Evolutionary conservation across 1,284 basidiomycete genomes (phyloP).

Genomic region (Trametes versicolor): DNA sequence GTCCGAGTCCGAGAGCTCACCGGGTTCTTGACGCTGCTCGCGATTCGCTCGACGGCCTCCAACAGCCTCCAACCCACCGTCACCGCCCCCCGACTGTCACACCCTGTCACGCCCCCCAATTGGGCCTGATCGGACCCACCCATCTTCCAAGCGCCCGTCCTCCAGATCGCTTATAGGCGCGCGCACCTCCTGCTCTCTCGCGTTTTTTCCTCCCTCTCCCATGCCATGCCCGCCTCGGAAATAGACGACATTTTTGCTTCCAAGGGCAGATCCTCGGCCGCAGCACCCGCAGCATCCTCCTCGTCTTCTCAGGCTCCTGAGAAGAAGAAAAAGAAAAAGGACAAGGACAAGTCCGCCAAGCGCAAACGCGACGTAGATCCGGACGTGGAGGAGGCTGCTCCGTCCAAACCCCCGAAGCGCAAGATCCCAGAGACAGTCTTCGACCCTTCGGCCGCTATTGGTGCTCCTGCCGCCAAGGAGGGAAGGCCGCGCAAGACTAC

Average conservation of each 20-base stretch:
- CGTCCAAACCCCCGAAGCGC: conserved; percentile 48
- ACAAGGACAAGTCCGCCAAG: conserved; percentile 33
- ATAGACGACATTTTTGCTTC: conserved; percentile 83
- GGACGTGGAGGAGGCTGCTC: conserved; percentile 28
- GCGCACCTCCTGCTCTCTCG: conserved; percentile 13
- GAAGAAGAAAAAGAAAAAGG: conserved; percentile 54
- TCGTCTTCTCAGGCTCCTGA: conserved; percentile 39
- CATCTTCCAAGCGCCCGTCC: conserved; percentile 11
- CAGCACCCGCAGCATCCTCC: conserved; percentile 35
- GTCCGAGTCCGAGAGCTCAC: conserved; percentile 2
- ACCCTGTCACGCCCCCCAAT: conserved; percentile 7
- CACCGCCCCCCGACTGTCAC: conserved; percentile 4
- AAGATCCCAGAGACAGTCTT: conserved; percentile 66
- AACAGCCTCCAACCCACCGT: neutral
- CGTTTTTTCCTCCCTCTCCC: conserved; percentile 33
- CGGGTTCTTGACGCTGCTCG: neutral
- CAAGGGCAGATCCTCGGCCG: conserved; percentile 51
- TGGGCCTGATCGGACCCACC: neutral
- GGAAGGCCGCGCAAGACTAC: conserved; percentile 36
- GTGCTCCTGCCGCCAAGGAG: conserved; percentile 42
- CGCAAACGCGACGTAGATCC: conserved; percentile 33
- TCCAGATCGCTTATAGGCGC: conserved; percentile 4
- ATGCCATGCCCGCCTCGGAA: conserved; percentile 58
- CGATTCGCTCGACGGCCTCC: neutral
- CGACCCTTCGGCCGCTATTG: conserved; percentile 57